Evolutionary conservation across 768 basidiomycete genomes (phyloP), one percentile per base, ranked within the genome.

Genomic region (Podaxis carcinomalis): DNA sequence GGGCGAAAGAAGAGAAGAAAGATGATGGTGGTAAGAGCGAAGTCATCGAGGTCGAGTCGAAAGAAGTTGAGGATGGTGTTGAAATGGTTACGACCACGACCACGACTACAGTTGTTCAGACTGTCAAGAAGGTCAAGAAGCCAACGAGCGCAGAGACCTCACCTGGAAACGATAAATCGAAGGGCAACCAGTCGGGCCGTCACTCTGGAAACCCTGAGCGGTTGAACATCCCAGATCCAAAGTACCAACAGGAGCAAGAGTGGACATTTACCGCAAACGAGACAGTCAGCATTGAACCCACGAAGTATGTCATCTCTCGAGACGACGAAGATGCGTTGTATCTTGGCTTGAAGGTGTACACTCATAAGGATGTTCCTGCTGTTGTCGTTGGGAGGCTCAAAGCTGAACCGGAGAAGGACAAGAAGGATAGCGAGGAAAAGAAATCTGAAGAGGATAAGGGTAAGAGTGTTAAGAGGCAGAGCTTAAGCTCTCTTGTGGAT

Each of bases 341-440:
- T 69, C 68, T 71, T 61, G 78, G 68, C 37, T 71, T 71, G 67
- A 75, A 73, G 69, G 78, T 77, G 66, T 78, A 78, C 61, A 76
- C 77, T 66, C 63, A 80, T 70, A 69, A 81, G 72, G 79, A 79
- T 72, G 65, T 77, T 68, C 65, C 73, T 67, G 74, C 69, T 9
- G 63, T 65, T 7, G 69, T 78, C 9, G 67, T 69, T 27, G 74
- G 74, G 3, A 70, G 64, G 64, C 75, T 67, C 72, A 81, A 67
- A 75, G 77, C 64, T 13, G 67, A 67, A 36, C 32, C 46, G 21
- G 56, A 75, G 25, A 77, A 71, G 61, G 75, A 75, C 3, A 35
- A 21, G 11, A 40, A 28, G 21, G 49, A 39, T n/a, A 37, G 25
- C n/a, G 49, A 27, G 27, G 55, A 44, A 9, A 56, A 44, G 6